Evolutionary conservation across 2,329 filamentous ascomycete genomes (phyloP).

Genomic region (Pestalotiopsis sp.): DNA sequence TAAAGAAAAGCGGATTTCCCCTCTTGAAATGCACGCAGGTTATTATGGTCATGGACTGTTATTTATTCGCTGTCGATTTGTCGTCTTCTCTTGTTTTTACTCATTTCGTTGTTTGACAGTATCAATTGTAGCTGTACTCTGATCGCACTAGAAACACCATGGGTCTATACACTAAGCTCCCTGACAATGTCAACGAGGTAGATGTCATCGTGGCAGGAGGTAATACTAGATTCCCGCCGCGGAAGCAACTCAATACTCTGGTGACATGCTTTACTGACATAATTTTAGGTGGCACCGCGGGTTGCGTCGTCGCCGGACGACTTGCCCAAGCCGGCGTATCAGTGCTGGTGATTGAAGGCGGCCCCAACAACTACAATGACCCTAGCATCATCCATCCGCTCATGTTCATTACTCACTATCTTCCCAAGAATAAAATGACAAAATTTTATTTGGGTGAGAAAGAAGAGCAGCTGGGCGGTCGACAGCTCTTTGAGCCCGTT

Average conservation of each 20-base stretch:
- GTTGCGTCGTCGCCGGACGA: conserved; percentile 14
- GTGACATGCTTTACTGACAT: background rate
- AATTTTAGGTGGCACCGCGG: conserved; percentile 12
- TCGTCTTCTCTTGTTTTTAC: too few relatives aligned
- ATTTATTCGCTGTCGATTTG: too few relatives aligned
- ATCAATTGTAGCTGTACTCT: background rate
- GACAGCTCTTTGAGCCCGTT: conserved; percentile 42
- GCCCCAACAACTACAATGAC: conserved; percentile 14
- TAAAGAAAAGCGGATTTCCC: too few relatives aligned
- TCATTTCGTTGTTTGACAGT: too few relatives aligned
- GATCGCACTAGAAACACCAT: conserved; percentile 14
- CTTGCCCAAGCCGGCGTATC: conserved; percentile 15
- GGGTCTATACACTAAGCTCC: conserved; percentile 27
- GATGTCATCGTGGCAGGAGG: conserved; percentile 34
- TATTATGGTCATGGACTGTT: too few relatives aligned
- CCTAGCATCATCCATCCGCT: conserved; percentile 43
- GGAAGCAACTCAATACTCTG: too few relatives aligned
- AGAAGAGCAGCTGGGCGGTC: conserved; percentile 42
- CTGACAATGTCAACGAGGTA: conserved; percentile 24
- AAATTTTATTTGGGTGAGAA: conserved; percentile 49
- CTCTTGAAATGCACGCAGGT: too few relatives aligned
- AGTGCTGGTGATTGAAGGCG: conserved; percentile 15
- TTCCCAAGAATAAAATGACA: conserved; percentile 44
- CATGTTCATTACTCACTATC: conserved; percentile 50
- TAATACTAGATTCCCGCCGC: conserved; percentile 13